Evolutionary conservation across 306 rosid species (phyloP).

Genomic region (Casuarina equisetifolia): DNA sequence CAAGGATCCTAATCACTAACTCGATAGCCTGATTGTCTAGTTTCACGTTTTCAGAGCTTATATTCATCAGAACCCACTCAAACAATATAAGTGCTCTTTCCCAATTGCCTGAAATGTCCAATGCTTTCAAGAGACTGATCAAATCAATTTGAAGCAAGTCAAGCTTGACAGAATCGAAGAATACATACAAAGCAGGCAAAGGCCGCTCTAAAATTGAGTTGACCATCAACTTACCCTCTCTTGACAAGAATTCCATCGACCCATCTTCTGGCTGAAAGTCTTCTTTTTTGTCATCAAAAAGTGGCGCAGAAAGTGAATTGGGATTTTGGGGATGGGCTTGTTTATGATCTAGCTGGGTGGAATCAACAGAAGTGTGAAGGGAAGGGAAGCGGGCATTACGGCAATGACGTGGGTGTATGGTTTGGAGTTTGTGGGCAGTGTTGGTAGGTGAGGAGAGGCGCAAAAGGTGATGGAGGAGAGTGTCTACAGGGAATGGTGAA

Average conservation of each 20-base stretch:
- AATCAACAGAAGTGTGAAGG: constrained; percentile 36
- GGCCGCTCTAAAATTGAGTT: constrained; percentile 63
- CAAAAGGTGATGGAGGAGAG: constrained; percentile 77
- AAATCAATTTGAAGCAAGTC: constrained; percentile 75
- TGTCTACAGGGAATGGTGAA: constrained; percentile 65
- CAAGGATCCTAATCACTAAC: constrained; percentile 70
- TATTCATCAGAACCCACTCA: constrained; percentile 66
- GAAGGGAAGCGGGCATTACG: constrained; percentile 40
- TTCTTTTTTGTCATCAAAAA: constrained; percentile 20
- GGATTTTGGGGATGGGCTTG: constrained; percentile 33
- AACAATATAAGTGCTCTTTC: constrained; percentile 71
- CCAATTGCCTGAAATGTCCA: constrained; percentile 80
- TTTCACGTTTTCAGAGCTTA: constrained; percentile 47
- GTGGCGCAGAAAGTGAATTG: constrained; percentile 29
- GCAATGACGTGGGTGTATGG: constrained; percentile 28
- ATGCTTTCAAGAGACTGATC: constrained; percentile 65
- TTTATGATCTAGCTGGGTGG: constrained; percentile 17
- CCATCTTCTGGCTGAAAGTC: constrained; percentile 32
- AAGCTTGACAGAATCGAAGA: constrained; percentile 48
- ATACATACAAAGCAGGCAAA: constrained; percentile 49
- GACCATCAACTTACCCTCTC: constrained; percentile 56
- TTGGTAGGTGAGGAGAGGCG: constrained; percentile 57
- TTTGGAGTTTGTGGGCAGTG: constrained; percentile 35
- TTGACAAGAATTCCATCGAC: constrained; percentile 59
- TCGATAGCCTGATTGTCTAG: constrained; percentile 68